Evolutionary conservation across 345 rosid species (phyloP).

Genomic region (Luvunga scandens): DNA sequence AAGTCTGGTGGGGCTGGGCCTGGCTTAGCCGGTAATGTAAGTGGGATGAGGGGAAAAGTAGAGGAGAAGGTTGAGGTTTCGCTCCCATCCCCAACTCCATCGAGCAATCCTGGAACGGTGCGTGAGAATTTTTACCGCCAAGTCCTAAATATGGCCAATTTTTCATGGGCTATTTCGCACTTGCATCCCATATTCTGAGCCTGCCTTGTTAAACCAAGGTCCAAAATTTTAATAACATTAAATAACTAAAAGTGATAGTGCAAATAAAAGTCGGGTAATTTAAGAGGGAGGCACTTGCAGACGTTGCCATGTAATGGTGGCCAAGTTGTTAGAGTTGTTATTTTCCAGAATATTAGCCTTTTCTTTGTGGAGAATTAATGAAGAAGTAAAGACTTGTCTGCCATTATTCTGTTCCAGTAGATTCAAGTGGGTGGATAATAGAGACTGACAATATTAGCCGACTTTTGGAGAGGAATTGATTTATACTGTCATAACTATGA

Average conservation of each 20-base stretch:
- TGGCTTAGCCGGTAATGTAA: conserved; percentile 25
- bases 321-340: background rate
- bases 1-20: conserved; percentile 56
- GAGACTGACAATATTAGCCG: too few relatives aligned
- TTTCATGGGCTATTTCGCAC: conserved; percentile 1
- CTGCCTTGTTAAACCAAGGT: conserved; percentile 4
- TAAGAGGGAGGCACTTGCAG: background rate
- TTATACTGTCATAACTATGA: background rate
- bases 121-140: conserved; percentile 28
- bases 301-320: background rate
- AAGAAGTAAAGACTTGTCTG: background rate
- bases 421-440: background rate
- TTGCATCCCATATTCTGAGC: conserved; percentile 3
- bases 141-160: conserved; percentile 12
- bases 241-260: background rate
- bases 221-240: background rate
- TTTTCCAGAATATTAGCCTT: background rate
- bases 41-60: conserved; percentile 30
- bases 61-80: conserved; percentile 83
- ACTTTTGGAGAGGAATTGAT: too few relatives aligned
- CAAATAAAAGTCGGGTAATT: background rate
- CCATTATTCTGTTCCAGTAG: background rate
- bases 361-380: background rate
- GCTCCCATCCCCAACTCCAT: conserved; percentile 94
- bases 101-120: conserved; percentile 90